phyloP scores from a whole-genome alignment of 2,329 filamentous ascomycete genomes.

The Phaeophleospora eucalypticola region DNA sequence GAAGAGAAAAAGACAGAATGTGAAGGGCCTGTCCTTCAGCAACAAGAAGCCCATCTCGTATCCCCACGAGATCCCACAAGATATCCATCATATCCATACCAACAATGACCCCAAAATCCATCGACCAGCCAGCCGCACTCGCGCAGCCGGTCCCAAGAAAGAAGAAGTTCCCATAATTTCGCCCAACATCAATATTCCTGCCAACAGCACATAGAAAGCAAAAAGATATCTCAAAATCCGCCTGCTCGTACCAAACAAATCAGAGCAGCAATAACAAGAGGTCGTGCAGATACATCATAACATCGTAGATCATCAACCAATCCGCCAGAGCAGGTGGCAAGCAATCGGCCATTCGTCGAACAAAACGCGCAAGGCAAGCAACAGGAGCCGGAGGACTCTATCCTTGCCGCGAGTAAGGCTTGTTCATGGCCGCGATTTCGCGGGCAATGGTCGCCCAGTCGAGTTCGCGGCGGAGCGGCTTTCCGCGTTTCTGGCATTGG shows the following conservation, averaged over 20 bases:
- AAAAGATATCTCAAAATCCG: background rate
- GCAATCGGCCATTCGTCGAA: background rate
- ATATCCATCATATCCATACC: no score
- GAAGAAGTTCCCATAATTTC: background rate
- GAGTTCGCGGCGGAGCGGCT: conserved; percentile 66
- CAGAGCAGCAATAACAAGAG: background rate
- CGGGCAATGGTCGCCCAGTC: conserved; percentile 87
- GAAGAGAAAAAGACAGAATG: background rate
- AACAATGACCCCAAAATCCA: no score
- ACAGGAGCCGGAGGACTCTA: conserved; percentile 8
- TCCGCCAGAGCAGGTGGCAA: background rate
- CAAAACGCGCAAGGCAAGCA: background rate
- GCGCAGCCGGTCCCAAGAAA: background rate
- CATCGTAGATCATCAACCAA: conserved; percentile 6
- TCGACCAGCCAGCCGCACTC: no score
- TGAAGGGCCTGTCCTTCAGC: no score
- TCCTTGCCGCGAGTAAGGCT: conserved; percentile 72
- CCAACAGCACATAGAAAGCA: background rate
- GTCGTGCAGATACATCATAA: conserved; percentile 8
- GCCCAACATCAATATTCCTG: background rate
- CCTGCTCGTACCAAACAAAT: background rate
- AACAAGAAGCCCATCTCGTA: background rate
- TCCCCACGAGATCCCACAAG: background rate
- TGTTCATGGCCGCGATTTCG: conserved; percentile 94
- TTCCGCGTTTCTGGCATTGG: conserved; percentile 55